A percentile compares a stretch with the other conserved stretches of the same genome.
Conservation (phyloP, 208 protist genomes). For the Trichomonas tenax region DNA sequence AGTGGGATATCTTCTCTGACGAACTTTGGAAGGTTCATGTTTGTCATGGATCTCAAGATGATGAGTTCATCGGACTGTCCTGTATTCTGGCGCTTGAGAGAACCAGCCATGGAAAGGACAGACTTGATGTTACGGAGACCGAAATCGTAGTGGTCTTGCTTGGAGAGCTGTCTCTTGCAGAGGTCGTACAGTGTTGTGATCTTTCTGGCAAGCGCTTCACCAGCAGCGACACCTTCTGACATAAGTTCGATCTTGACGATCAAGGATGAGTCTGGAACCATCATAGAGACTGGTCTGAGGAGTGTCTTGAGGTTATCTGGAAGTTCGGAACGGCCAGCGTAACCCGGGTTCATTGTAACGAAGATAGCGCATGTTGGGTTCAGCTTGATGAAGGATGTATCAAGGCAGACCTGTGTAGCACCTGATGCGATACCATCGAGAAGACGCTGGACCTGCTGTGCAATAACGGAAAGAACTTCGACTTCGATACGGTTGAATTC, state of each 20-base stretch:
- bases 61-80: slow-evolving; percentile 56
- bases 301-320: slow-evolving; percentile 85
- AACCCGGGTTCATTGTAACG: slow-evolving; percentile 96
- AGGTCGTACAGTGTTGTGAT: slow-evolving; percentile 83
- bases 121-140: slow-evolving; percentile 85
- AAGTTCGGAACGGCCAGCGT: slow-evolving; percentile 87
- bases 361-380: slow-evolving; percentile 84
- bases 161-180: slow-evolving; percentile 83
- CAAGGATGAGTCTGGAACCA: slow-evolving; percentile 81
- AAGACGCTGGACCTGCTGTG: slow-evolving; percentile 83
- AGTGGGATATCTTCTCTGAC: slow-evolving; percentile 79
- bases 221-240: slow-evolving; percentile 80
- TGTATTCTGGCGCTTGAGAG: slow-evolving; percentile 51
- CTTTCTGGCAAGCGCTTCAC: slow-evolving; percentile 75
- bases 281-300: slow-evolving; percentile 91
- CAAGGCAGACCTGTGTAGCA: slow-evolving; percentile 61
- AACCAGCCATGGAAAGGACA: slow-evolving; percentile 76
- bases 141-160: slow-evolving; percentile 55
- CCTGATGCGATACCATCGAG: slow-evolving; percentile 31
- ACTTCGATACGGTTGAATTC: slow-evolving; percentile 93
- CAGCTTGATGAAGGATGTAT: slow-evolving; percentile 72
- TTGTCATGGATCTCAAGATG: slow-evolving; percentile 74
- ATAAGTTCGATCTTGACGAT: slow-evolving; percentile 93
- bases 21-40: slow-evolving; percentile 93
- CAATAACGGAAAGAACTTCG: slow-evolving; percentile 90